Conservation (phyloP, 2,329 filamentous ascomycete genomes). For the Zopfia rhizophila region DNA sequence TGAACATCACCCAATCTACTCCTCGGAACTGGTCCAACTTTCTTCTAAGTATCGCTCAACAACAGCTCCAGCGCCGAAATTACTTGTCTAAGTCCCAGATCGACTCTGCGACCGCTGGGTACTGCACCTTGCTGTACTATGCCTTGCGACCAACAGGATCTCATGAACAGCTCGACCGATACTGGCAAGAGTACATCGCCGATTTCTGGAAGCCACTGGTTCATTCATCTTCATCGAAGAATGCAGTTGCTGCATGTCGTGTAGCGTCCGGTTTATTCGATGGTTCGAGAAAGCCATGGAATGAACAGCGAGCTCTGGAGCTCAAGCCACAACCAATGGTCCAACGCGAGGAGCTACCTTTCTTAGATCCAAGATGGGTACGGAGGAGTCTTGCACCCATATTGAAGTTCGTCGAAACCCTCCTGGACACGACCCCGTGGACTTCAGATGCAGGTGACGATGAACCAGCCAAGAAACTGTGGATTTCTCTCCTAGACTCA, state of each 20-base stretch:
- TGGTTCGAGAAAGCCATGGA: conserved; percentile 72
- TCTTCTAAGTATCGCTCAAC: conserved; percentile 37
- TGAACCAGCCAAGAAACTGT: conserved; percentile 66
- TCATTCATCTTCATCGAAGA: conserved; percentile 24
- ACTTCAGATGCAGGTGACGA: conserved; percentile 47
- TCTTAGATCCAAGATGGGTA: conserved; percentile 87
- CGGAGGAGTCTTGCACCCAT: conserved; percentile 75
- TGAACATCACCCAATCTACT: conserved; percentile 71
- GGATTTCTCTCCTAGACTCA: conserved; percentile 70
- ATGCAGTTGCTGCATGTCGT: conserved; percentile 57
- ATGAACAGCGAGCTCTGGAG: conserved; percentile 75
- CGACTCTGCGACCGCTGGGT: conserved; percentile 73
- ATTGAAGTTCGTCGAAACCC: conserved; percentile 68
- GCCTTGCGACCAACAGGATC: conserved; percentile 74
- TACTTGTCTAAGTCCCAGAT: conserved; percentile 73
- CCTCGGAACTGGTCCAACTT: conserved; percentile 54
- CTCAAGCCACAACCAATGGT: conserved; percentile 57
- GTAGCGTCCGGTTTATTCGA: conserved; percentile 81
- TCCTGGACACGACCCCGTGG: conserved; percentile 64
- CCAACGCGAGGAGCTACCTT: conserved; percentile 77
- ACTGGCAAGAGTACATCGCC: conserved; percentile 81
- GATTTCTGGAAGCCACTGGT: conserved; percentile 64
- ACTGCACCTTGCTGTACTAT: conserved; percentile 66
- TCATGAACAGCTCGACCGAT: conserved; percentile 73
- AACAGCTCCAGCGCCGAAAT: conserved; percentile 54